Conservation (phyloP, 192 early-diverging fungal genomes). For the Pecoramyces ruminantium region DNA sequence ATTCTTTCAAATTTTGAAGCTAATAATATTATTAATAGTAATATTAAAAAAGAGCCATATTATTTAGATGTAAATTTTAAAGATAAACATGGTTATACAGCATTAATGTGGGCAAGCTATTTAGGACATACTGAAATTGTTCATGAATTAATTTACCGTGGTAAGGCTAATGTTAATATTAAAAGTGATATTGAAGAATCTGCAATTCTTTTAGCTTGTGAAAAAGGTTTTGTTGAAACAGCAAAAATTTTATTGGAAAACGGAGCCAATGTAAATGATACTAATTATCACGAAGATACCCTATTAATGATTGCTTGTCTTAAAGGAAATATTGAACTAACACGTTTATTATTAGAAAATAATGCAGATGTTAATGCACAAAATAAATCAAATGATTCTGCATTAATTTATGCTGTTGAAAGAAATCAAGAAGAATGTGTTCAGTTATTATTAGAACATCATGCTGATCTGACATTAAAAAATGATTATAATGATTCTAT, state of each 20-base stretch:
- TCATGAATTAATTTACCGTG: background rate
- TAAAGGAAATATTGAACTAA: background rate
- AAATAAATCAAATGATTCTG: background rate
- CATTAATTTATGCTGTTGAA: background rate
- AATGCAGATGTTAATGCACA: background rate
- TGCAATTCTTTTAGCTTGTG: background rate
- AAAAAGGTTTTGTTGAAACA: background rate
- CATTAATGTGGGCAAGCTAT: background rate
- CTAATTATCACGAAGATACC: background rate
- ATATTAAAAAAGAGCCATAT: background rate
- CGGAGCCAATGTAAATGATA: background rate
- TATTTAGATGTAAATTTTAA: background rate
- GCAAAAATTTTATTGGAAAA: background rate
- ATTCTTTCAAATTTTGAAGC: background rate
- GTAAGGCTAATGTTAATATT: background rate
- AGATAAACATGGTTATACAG: background rate
- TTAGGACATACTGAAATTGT: background rate
- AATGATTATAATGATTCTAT: background rate
- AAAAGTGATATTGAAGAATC: background rate
- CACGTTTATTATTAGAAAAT: background rate
- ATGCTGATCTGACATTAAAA: background rate
- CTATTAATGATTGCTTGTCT: background rate
- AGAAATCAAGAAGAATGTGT: background rate
- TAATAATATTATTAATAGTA: background rate
- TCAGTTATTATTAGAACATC: background rate